phyloP scores from a whole-genome alignment of 1,284 basidiomycete species.

The Mycosarcoma mackinlayi region DNA sequence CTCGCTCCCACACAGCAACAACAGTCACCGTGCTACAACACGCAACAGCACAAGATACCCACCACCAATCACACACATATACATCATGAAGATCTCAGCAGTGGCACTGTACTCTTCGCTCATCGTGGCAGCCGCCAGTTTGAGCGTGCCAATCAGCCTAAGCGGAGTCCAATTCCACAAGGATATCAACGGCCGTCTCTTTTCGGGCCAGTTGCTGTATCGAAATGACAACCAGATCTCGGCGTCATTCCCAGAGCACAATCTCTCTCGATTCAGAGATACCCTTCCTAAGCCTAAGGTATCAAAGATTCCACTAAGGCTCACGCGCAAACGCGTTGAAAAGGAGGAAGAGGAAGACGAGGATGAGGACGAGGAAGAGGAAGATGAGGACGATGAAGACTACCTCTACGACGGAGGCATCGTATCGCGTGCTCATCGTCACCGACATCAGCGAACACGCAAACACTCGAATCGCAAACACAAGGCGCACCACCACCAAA shows the following conservation, averaged over 20 bases:
- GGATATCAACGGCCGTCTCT: too few relatives aligned
- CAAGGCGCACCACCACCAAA: not conserved
- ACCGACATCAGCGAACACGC: constrained; percentile 21
- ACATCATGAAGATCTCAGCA: constrained; percentile 17
- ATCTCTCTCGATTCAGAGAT: too few relatives aligned
- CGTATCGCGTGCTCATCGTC: constrained; percentile 9
- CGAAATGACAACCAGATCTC: too few relatives aligned
- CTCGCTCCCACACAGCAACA: not conserved
- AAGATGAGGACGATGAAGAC: not conserved
- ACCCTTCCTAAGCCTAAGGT: too few relatives aligned
- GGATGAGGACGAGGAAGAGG: constrained; percentile 5
- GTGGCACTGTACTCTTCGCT: constrained; percentile 20
- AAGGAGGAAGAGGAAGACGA: constrained; percentile 4
- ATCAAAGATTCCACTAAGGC: too few relatives aligned
- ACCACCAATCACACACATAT: not conserved
- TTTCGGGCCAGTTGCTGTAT: too few relatives aligned
- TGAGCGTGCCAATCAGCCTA: too few relatives aligned
- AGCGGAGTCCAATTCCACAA: too few relatives aligned
- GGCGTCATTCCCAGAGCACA: too few relatives aligned
- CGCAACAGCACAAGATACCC: too few relatives aligned
- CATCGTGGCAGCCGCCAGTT: constrained; percentile 17
- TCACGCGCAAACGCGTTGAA: too few relatives aligned
- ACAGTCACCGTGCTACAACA: too few relatives aligned
- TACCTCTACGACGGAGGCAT: not conserved
- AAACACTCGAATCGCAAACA: constrained; percentile 10